Evolutionary conservation across 2,329 filamentous ascomycete species (phyloP), one percentile per base, ranked within the genome.

Genomic region (Ceratocystis lukuohia): DNA sequence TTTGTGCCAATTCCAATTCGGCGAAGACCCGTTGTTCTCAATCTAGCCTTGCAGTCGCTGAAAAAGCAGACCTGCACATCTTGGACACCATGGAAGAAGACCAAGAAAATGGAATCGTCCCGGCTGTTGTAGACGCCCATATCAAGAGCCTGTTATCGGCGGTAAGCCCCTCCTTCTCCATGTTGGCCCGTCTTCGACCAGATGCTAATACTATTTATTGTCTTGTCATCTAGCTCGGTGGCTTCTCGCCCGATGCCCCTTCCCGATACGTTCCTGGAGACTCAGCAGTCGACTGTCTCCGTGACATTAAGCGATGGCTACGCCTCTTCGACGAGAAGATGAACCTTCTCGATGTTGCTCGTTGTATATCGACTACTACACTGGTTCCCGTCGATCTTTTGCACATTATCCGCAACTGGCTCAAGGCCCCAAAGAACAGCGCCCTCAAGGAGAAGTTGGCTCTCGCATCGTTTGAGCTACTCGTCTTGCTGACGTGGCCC

Each of bases 401-500:
- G 66, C 91, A 93, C 66, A 97, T 99, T 70, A 80, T 99, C 25
- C 87, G 90, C 8, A 79, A 85, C 68, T 96, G 90, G 89, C 83
- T 87, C 65, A 87, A 89, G 69, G 86, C 84, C 69, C 84, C 82
- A 2, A 84, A 83, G 68, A 85, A 89, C 61, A 88, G 87, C 77
- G 88, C 84, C 70, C 83, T 90, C 76, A 90, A 88, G 76, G 83
- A 88, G 28, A 88, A 89, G 73, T 82, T 94, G 69, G 89, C 91
- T 2, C 79, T 97, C 70, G 88, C 91, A 66, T 95, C 91, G 76
- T 80, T 96, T 75, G 93, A 99, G 76, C 79, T 99, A 61, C 82
- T 99, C 73, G 90, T 96, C 1, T 91, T 92, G 3, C 77, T 99
- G 72, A 99, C 94, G 20, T 97, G 93, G 93, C 93, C 94, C 0